Percentiles rank a stretch among this genome's conserved stretches.
Conservation (phyloP, 2,329 filamentous ascomycete genomes). For the Microcyclosporella mali region DNA sequence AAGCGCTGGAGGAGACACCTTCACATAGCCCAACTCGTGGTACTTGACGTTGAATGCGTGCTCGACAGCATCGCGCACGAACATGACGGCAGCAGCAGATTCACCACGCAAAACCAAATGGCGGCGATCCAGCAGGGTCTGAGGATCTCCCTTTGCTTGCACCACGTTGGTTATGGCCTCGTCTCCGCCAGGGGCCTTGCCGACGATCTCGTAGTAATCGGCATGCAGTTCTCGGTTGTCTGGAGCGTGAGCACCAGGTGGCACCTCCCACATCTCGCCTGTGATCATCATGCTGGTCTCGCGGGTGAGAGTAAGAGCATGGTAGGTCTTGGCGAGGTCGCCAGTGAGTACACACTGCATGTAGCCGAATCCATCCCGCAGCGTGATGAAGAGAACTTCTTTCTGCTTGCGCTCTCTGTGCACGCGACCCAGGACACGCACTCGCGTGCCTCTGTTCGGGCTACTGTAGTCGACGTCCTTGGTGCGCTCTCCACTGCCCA, state of each 20-base stretch:
- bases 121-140: constrained; percentile 71
- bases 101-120: constrained; percentile 84
- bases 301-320: constrained; percentile 75
- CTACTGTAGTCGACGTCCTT: constrained; percentile 49
- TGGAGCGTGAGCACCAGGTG: constrained; percentile 68
- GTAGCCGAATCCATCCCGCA: constrained; percentile 76
- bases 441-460: constrained; percentile 60
- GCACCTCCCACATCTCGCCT: constrained; percentile 78
- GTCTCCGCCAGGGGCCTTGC: constrained; percentile 74
- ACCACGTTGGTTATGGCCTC: constrained; percentile 87
- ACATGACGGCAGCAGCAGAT: constrained; percentile 75
- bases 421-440: constrained; percentile 75
- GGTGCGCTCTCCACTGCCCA: constrained; percentile 44
- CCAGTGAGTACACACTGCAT: constrained; percentile 80
- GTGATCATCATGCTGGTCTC: constrained; percentile 82
- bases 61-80: constrained; percentile 75
- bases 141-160: constrained; percentile 60
- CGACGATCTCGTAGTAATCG: constrained; percentile 76
- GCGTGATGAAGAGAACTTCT: constrained; percentile 77
- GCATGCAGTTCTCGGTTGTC: constrained; percentile 83
- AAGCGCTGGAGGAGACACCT: constrained; percentile 82
- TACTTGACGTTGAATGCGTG: constrained; percentile 74
- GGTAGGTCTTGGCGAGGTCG: constrained; percentile 83
- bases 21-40: constrained; percentile 68
- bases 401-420: constrained; percentile 78